Percentiles rank a stretch among this genome's conserved stretches.
These are phyloP conservation scores for Chlamydomonas reinhardtii DNA, from an alignment of 163 green algal species.

Conservation along the genomic window DNA sequence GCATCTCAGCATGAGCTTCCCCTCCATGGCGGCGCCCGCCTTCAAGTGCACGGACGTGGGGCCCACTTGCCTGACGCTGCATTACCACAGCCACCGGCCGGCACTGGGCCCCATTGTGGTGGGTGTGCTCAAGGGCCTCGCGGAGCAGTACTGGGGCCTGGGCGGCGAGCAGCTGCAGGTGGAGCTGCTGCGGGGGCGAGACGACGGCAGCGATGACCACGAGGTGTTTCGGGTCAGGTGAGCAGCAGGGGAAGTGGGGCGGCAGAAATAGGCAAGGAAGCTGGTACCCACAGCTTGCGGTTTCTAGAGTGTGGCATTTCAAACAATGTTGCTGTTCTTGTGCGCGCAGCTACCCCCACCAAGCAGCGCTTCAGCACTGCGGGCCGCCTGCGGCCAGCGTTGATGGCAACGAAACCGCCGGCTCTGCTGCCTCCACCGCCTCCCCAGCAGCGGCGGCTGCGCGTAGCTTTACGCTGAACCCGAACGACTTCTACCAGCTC, in stretches of 20 bases:
- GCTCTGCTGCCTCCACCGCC: no score
- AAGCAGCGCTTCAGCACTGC: constrained; percentile 5
- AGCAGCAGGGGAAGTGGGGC: background rate
- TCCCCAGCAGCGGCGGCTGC: background rate
- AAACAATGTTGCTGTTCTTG: no score
- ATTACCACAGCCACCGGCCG: constrained; percentile 37
- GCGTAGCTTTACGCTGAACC: constrained; percentile 31
- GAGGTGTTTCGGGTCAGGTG: constrained; percentile 42
- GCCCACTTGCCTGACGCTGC: constrained; percentile 37
- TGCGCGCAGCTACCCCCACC: constrained; percentile 53
- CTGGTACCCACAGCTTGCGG: no score
- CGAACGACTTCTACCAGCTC: constrained; percentile 47
- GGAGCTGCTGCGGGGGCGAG: constrained; percentile 34
- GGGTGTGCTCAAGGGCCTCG: constrained; percentile 30
- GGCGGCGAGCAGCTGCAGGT: background rate
- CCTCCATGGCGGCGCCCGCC: constrained; percentile 14
- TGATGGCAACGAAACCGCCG: background rate
- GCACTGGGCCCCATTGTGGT: constrained; percentile 40
- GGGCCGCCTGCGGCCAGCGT: background rate
- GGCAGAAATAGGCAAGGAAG: background rate
- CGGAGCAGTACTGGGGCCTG: constrained; percentile 29
- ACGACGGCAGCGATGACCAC: constrained; percentile 41
- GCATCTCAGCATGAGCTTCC: constrained; percentile 25
- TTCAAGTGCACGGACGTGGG: constrained; percentile 35
- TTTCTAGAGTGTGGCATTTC: no score